A percentile compares a stretch with the other conserved stretches of the same genome.
These are phyloP conservation scores for Pseudovirgaria hyperparasitica DNA, from an alignment of 2,329 filamentous ascomycete species.

Conservation along the genomic window DNA sequence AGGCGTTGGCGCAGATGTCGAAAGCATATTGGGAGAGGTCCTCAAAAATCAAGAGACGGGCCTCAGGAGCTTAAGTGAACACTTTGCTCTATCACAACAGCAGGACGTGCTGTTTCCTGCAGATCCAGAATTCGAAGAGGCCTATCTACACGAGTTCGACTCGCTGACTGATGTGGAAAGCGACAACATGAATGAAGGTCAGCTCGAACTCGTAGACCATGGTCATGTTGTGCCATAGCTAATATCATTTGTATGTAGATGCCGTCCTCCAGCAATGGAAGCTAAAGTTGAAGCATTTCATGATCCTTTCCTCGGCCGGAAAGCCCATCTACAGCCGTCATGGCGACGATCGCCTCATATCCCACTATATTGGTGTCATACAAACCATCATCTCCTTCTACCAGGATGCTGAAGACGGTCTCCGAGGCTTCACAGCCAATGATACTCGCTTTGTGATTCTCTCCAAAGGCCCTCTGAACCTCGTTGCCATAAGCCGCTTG, in stretches of 20 bases:
- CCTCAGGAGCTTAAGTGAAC: slow-evolving; percentile 54
- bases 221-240: slow-evolving; percentile 11
- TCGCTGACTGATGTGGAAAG: slow-evolving; percentile 48
- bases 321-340: slow-evolving; percentile 97
- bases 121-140: slow-evolving; percentile 40
- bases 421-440: slow-evolving; percentile 79
- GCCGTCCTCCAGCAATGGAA: slow-evolving; percentile 63
- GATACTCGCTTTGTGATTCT: slow-evolving; percentile 74
- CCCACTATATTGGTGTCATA: slow-evolving; percentile 85
- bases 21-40: slow-evolving; percentile 68
- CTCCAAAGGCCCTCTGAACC: slow-evolving; percentile 76
- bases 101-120: slow-evolving; percentile 43
- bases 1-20: slow-evolving; percentile 57
- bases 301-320: slow-evolving; percentile 89
- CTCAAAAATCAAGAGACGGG: slow-evolving; percentile 49
- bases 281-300: slow-evolving; percentile 88
- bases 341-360: slow-evolving; percentile 79
- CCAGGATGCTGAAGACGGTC: slow-evolving; percentile 61
- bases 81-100: slow-evolving; percentile 34
- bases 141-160: slow-evolving; percentile 70
- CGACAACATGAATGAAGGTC: slow-evolving; percentile 45
- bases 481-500: slow-evolving; percentile 84
- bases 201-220: too few relatives aligned
- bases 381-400: slow-evolving; percentile 98
- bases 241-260: slow-evolving; percentile 20